Conservation (phyloP, 768 basidiomycete species). For the Tubosaeta sp. region DNA sequence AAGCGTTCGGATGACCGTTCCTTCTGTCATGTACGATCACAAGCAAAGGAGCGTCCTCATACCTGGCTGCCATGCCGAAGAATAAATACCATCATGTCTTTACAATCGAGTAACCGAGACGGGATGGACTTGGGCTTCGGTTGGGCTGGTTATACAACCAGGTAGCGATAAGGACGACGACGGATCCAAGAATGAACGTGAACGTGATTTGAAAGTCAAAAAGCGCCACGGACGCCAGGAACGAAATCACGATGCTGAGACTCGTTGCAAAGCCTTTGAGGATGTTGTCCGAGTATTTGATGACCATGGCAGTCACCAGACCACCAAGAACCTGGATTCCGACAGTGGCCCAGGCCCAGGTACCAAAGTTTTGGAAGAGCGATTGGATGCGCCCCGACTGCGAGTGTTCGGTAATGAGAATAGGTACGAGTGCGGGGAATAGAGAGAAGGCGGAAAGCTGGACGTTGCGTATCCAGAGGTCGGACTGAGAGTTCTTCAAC, state of each 20-base stretch:
- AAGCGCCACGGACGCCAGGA: conserved; percentile 84
- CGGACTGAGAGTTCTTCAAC: conserved; percentile 80
- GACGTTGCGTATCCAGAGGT: conserved; percentile 96
- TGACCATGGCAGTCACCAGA: conserved; percentile 86
- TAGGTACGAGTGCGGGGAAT: conserved; percentile 78
- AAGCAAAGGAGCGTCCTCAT: neutral
- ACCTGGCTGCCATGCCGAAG: neutral
- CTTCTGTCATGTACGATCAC: conserved; percentile 2
- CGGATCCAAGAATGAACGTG: conserved; percentile 80
- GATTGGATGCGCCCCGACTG: conserved; percentile 40
- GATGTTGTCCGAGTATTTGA: conserved; percentile 91
- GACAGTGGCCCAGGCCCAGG: conserved; percentile 91
- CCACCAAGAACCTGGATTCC: conserved; percentile 88
- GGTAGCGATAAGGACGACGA: conserved; percentile 81
- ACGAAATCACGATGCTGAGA: conserved; percentile 90
- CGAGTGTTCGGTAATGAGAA: conserved; percentile 51
- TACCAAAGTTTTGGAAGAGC: conserved; percentile 82
- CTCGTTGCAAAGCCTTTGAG: conserved; percentile 95
- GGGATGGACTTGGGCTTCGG: conserved; percentile 31
- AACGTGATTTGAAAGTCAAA: conserved; percentile 87
- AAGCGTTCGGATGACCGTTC: conserved; percentile 13
- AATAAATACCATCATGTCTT: conserved; percentile 16
- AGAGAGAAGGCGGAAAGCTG: conserved; percentile 94
- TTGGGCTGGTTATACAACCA: conserved; percentile 83
- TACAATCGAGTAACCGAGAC: conserved; percentile 25